Base-by-base conservation (phyloP, 345 rosid genomes). In the Lumnitzera littorea region DNA sequence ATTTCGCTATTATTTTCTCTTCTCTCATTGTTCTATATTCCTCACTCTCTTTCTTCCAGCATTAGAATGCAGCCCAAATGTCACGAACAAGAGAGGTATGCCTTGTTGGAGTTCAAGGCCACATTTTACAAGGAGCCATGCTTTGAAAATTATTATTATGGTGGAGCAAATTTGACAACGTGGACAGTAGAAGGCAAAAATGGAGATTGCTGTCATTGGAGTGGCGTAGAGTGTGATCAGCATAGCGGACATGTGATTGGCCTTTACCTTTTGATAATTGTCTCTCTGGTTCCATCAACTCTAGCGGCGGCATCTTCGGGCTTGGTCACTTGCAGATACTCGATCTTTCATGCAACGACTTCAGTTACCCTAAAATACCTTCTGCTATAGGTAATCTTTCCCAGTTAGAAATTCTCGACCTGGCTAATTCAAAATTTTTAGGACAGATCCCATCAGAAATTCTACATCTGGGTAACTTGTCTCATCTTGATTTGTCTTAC, bases 181-280 rank as follows among this genome's bases (percentile, higher is more conserved):
- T 57, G 67, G 62, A 63, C 12, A 27, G 29, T 13, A 8, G 46
- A 62, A 20, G 11, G 3, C 3, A 53, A 36, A 49, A 67, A 31
- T 31, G 6, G 31, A 1, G 62, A 57, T n/a, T 68, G 73, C 62
- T 73, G 78, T 69, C 29, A 36, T 15, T 73, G 77, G 70, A 70
- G 17, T 0, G 77, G 67, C 16, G 49, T 73, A 20, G 49, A 52
- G 15, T 68, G 70, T 13, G 24, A 60, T 6, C 41, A 55, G 2
- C 47, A 27, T 8, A 36, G 59, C 3, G 56, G 67, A 43, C 62
- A 61, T 47, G 69, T 64, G 13, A 47, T 63, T 29, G 56, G 36
- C 12, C 62, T 72, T 55, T 53, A 63, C 16, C 53, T 72, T 43
- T 29, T 55, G 16, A 53, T 43, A 64, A 60, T 46, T 60, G 16